A percentile compares a stretch with the other conserved stretches of the same genome.
Evolutionary conservation across 1,284 basidiomycete genomes (phyloP).

Genomic region (Thelephora terrestris): DNA sequence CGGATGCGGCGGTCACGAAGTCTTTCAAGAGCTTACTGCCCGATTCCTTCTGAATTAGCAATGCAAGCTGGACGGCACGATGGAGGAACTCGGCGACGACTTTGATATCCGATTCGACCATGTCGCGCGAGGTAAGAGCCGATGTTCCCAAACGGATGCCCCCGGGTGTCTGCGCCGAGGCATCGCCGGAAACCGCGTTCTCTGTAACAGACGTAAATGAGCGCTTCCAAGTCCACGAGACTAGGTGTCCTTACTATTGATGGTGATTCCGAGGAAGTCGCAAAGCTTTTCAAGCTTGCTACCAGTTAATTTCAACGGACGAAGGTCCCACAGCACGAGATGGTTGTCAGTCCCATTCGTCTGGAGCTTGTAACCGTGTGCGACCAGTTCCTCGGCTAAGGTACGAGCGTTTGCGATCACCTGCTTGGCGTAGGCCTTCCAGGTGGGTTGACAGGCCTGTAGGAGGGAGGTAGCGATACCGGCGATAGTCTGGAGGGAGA

Average conservation of each 20-base stretch:
- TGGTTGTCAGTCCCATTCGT: slow-evolving; percentile 98
- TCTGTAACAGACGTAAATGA: slow-evolving; percentile 35
- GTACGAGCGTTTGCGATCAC: slow-evolving; percentile 84
- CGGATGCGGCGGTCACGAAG: slow-evolving; percentile 80
- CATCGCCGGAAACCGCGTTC: slow-evolving; percentile 95
- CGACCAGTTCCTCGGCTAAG: slow-evolving; percentile 63
- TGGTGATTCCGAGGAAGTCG: slow-evolving; percentile 92
- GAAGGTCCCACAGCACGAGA: slow-evolving; percentile 95
- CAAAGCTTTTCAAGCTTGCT: slow-evolving; percentile 99
- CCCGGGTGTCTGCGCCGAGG: slow-evolving; percentile 92
- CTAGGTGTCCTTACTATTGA: slow-evolving; percentile 62
- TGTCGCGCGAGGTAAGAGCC: slow-evolving; percentile 90
- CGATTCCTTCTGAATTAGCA: slow-evolving; percentile 87
- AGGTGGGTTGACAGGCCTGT: slow-evolving; percentile 86
- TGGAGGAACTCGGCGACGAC: slow-evolving; percentile 88
- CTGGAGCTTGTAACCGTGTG: slow-evolving; percentile 90
- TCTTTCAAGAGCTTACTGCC: slow-evolving; percentile 94
- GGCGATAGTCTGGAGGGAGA: slow-evolving; percentile 73
- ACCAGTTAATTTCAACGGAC: slow-evolving; percentile 91
- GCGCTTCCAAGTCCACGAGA: background rate
- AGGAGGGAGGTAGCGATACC: slow-evolving; percentile 92
- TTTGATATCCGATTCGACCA: slow-evolving; percentile 83
- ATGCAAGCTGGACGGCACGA: slow-evolving; percentile 83
- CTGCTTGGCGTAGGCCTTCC: slow-evolving; percentile 90
- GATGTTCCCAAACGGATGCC: slow-evolving; percentile 96